Conservation (phyloP, 192 early-diverging fungal genomes). For the Coemansia sp. region DNA sequence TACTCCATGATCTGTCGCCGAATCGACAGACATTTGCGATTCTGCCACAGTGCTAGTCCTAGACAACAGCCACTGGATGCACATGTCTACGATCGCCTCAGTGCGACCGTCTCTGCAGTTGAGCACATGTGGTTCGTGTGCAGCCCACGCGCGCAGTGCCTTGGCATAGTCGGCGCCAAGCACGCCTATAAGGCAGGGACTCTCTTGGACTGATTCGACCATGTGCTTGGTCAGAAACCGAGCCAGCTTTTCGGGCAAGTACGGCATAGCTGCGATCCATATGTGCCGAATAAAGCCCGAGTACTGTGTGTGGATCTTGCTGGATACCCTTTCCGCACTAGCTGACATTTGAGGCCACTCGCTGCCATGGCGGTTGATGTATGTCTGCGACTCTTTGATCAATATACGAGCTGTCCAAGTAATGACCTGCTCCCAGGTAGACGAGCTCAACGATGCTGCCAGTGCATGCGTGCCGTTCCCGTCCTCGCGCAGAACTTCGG, state of each 20-base stretch:
- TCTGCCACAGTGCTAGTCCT: conserved; percentile 21
- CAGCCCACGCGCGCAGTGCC: conserved; percentile 43
- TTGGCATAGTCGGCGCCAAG: conserved; percentile 47
- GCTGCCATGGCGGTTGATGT: conserved; percentile 36
- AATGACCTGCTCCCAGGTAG: conserved; percentile 37
- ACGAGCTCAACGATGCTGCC: conserved; percentile 23
- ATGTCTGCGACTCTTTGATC: conserved; percentile 43
- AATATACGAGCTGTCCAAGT: conserved; percentile 50
- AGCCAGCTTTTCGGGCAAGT: conserved; percentile 40
- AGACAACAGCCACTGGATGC: conserved; percentile 25
- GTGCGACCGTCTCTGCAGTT: conserved; percentile 33
- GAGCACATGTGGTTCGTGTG: conserved; percentile 41
- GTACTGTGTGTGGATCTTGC: conserved; percentile 50
- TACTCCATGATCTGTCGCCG: conserved; percentile 14
- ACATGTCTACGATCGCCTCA: conserved; percentile 30
- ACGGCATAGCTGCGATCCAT: conserved; percentile 47
- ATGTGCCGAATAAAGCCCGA: conserved; percentile 42
- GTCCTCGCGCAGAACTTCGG: conserved; percentile 46
- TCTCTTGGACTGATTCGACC: conserved; percentile 25
- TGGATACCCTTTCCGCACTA: conserved; percentile 25
- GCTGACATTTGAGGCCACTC: conserved; percentile 37
- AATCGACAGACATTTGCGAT: conserved; percentile 36
- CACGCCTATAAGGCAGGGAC: conserved; percentile 38
- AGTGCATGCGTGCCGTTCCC: conserved; percentile 9
- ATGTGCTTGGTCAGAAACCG: conserved; percentile 42